Conservation (phyloP, 768 basidiomycete genomes). For the Trametes cinnabarina region DNA sequence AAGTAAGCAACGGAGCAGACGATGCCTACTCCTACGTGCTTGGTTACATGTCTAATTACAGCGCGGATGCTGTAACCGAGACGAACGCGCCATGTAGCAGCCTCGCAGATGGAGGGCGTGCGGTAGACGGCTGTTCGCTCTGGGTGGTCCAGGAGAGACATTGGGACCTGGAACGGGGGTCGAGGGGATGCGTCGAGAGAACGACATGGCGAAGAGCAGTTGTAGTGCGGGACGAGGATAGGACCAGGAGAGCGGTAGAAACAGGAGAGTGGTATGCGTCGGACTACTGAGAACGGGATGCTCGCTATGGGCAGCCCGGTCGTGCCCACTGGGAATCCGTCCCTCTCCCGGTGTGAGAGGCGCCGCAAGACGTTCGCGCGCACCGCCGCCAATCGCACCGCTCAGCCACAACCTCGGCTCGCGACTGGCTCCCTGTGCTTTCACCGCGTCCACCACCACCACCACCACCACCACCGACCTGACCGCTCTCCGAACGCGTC, state of each 20-base stretch:
- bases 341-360: conserved; percentile 16
- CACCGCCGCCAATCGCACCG: conserved; percentile 6
- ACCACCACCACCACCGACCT: neutral
- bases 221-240: conserved; percentile 17
- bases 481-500: neutral
- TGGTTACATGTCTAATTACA: conserved; percentile 17
- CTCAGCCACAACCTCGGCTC: conserved; percentile 1
- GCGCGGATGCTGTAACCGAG: neutral
- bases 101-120: conserved; percentile 1
- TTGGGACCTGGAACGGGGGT: conserved; percentile 8
- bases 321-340: conserved; percentile 10
- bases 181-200: conserved; percentile 1
- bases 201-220: conserved; percentile 18
- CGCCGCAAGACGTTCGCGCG: conserved; percentile 19
- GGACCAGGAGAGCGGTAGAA: conserved; percentile 25
- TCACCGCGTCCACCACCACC: conserved; percentile 1
- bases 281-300: conserved; percentile 15
- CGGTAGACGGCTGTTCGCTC: conserved; percentile 14
- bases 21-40: conserved; percentile 69
- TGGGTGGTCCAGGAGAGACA: conserved; percentile 23
- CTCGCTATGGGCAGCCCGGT: conserved; percentile 20
- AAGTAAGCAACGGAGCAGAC: conserved; percentile 88
- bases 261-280: conserved; percentile 26
- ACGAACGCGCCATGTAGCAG: neutral
- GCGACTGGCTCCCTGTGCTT: neutral